Evolutionary conservation across 768 basidiomycete species (phyloP).

Genomic region (Rhodocollybia butyracea): DNA sequence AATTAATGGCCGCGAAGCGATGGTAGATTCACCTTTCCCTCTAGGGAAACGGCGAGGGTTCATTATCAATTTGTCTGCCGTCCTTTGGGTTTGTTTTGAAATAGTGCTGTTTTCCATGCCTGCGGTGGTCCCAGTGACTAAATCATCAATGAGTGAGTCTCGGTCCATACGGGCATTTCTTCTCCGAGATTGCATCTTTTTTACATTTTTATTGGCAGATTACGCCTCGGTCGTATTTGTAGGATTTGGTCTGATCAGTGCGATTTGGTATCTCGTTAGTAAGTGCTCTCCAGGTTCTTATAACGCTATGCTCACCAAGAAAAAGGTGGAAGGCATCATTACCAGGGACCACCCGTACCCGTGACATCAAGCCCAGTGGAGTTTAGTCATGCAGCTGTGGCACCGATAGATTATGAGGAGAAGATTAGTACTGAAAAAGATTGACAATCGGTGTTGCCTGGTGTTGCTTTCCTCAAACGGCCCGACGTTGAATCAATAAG

Average conservation of each 20-base stretch:
- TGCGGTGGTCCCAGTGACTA: constrained; percentile 52
- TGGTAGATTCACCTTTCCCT: constrained; percentile 48
- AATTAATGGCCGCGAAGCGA: constrained; percentile 36
- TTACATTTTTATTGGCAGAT: constrained; percentile 34
- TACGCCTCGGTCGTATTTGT: constrained; percentile 68
- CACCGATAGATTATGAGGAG: no score
- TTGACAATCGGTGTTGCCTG: no score
- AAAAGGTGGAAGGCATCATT: constrained; percentile 33
- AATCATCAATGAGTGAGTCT: constrained; percentile 44
- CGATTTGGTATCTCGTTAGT: constrained; percentile 60
- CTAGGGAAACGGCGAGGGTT: constrained; percentile 45
- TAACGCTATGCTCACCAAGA: neutral
- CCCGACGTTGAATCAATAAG: no score
- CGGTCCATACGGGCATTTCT: constrained; percentile 10
- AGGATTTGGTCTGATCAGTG: constrained; percentile 56
- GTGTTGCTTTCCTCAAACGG: no score
- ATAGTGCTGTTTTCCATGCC: constrained; percentile 71
- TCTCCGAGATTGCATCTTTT: no score
- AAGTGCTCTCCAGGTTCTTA: constrained; percentile 18
- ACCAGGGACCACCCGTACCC: constrained; percentile 39
- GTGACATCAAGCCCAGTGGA: constrained; percentile 11
- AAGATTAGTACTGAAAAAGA: no score
- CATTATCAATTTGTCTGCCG: constrained; percentile 45
- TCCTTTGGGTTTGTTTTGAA: constrained; percentile 43
- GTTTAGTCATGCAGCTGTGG: neutral